phyloP scores from a whole-genome alignment of 176 grass and related monocot species.

The Echinochloa phyllopogon region DNA sequence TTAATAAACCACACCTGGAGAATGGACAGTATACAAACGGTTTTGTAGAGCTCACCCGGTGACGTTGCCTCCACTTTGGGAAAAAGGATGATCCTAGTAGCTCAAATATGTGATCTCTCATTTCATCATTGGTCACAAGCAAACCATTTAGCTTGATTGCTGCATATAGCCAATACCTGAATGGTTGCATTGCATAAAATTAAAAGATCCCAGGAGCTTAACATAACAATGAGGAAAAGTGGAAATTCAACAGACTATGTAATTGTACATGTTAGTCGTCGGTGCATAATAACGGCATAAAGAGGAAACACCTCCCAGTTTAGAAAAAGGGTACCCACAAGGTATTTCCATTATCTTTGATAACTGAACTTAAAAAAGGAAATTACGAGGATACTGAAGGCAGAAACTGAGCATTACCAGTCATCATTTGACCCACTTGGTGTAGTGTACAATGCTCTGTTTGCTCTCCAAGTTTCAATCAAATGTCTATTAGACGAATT shows the following conservation, averaged over 20 bases:
- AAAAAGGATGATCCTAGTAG: slow-evolving; percentile 84
- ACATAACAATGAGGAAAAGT: not conserved
- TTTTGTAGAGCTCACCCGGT: slow-evolving; percentile 54
- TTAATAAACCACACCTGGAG: not conserved
- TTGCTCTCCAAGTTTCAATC: slow-evolving; percentile 79
- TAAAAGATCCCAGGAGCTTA: slow-evolving; percentile 13
- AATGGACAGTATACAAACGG: not conserved
- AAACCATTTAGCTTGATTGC: slow-evolving; percentile 80
- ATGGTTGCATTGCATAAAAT: slow-evolving; percentile 19
- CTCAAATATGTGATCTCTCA: slow-evolving; percentile 99
- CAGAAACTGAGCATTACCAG: slow-evolving; percentile 57
- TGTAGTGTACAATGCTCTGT: slow-evolving; percentile 72
- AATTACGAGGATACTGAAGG: not conserved
- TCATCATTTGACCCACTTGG: slow-evolving; percentile 96
- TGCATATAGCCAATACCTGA: slow-evolving; percentile 96
- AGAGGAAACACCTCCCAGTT: slow-evolving; percentile 6
- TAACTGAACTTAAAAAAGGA: slow-evolving; percentile 10
- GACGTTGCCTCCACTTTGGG: slow-evolving; percentile 82
- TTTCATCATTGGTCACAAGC: slow-evolving; percentile 94
- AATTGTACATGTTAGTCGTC: not conserved
- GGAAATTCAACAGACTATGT: slow-evolving; percentile 2
- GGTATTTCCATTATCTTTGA: not conserved
- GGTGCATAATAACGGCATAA: not conserved
- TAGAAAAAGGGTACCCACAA: not conserved
- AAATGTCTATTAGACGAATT: slow-evolving; percentile 71